These are phyloP conservation scores for Fonsecaea erecta DNA, from an alignment of 2,329 filamentous ascomycete genomes.

Conservation along the genomic window DNA sequence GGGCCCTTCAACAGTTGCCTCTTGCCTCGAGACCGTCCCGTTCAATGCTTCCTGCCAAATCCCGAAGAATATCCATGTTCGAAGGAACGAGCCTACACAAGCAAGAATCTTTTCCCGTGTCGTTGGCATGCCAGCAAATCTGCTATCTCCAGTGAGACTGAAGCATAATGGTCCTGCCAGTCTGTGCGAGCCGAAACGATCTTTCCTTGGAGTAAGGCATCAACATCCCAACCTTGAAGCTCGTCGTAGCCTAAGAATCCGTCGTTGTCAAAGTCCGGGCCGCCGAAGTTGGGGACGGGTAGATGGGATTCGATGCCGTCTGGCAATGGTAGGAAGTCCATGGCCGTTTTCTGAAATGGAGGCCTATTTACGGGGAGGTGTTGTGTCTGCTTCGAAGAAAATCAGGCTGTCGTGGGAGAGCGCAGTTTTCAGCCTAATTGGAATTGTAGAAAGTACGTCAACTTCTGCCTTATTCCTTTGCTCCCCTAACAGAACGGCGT, in stretches of 20 bases:
- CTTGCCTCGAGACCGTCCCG: neutral
- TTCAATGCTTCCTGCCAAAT: neutral
- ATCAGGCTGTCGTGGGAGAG: too few species aligned
- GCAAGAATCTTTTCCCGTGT: neutral
- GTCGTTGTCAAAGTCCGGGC: slow-evolving; percentile 2
- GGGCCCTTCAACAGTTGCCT: neutral
- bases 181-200: neutral
- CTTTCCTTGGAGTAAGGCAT: slow-evolving; percentile 2
- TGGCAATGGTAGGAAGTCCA: slow-evolving; percentile 9
- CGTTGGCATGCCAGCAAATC: neutral
- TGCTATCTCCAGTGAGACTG: neutral
- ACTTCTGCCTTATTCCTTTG: too few species aligned
- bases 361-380: too few species aligned
- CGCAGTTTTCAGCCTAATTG: too few species aligned
- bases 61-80: slow-evolving; percentile 4
- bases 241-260: neutral
- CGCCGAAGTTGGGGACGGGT: slow-evolving; percentile 1
- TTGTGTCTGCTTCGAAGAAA: too few species aligned
- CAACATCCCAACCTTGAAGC: slow-evolving; percentile 7
- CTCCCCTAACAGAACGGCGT: too few species aligned
- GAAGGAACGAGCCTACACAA: neutral
- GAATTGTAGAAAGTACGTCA: too few species aligned
- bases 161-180: neutral
- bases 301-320: slow-evolving; percentile 4
- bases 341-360: neutral